Evolutionary conservation across 352 stramenopile genomes (phyloP).

Genomic region (Phytophthora pini): DNA sequence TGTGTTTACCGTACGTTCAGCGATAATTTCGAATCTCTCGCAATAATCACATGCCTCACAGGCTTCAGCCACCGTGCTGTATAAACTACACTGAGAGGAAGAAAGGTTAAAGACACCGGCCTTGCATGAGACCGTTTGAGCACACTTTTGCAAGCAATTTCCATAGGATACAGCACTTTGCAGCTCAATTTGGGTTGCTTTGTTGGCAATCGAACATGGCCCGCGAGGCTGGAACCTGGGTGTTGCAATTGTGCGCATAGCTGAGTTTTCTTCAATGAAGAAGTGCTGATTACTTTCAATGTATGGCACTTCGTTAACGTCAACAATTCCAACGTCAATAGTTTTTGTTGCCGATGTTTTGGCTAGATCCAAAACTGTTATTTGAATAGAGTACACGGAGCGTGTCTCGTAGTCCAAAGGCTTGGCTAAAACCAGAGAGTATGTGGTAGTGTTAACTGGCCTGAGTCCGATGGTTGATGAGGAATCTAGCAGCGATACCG

Average conservation of each 20-base stretch:
- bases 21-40: conserved; percentile 32
- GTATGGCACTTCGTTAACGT: conserved; percentile 58
- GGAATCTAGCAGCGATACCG: conserved; percentile 2
- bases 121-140: conserved; percentile 9
- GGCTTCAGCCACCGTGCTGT: not conserved
- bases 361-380: conserved; percentile 17
- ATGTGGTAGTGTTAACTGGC: conserved; percentile 11
- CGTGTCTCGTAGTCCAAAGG: conserved; percentile 33
- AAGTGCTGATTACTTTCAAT: conserved; percentile 41
- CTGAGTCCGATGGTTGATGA: conserved; percentile 14
- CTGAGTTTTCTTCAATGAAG: conserved; percentile 46
- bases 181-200: not conserved
- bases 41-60: conserved; percentile 28
- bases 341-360: not conserved
- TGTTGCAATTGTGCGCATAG: conserved; percentile 15
- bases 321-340: conserved; percentile 32
- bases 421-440: conserved; percentile 21
- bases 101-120: conserved; percentile 24
- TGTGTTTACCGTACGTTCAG: not conserved
- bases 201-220: conserved; percentile 4
- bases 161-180: conserved; percentile 21
- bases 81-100: conserved; percentile 25
- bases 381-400: conserved; percentile 8
- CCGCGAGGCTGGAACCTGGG: conserved; percentile 33
- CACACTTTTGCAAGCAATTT: conserved; percentile 22